Base-by-base conservation (phyloP, 2,329 filamentous ascomycete genomes). In the Talaromyces sp. region DNA sequence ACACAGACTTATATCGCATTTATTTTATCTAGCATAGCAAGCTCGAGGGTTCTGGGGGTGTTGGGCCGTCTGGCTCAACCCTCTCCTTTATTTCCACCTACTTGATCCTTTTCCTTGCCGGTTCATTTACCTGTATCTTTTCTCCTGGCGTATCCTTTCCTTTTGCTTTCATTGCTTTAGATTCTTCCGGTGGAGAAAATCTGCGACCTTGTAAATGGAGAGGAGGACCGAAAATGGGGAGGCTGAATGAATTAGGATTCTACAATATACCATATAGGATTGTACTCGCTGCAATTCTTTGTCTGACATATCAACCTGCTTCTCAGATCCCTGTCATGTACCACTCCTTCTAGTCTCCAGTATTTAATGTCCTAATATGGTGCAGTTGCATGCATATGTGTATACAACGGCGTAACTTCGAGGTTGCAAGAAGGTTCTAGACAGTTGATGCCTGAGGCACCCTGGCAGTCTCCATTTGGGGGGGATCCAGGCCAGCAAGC, bases 1-100 rank as follows among this genome's bases (percentile, higher is more conserved):
- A 10, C 6, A 50, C 46, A 52, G 47, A 53, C 42, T 50, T 64
- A 58, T 61, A 52, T 62, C 52, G 57, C 57, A 65, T 66, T 27
- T 4, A 57, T 56, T 55, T 60, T 56, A 56, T 60, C 60, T 66
- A 70, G 69, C 69, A 72, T 72, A 71, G 70, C 69, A 69, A 71
- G 69, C 65, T 68, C 51, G 57, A 65, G 52, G 69, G 51, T 55
- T 61, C n/a, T 52, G 51, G 53, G 50, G 55, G 55, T 61, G 52
- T 58, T 50, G 43, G 45, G 48, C 54, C 51, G 54, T 59, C 35
- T 52, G 45, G 54, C 51, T 43, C 59, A 59, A 56, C 59, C 57
- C 51, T 59, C 51, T 48, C 51, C 48, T 56, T 56, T 46, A 33
- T 46, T 49, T 53, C 37, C 42, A 41, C 36, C 48, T 30, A 49